Evolutionary conservation across 2,329 filamentous ascomycete species (phyloP).

Genomic region (Paraphaeosphaeria minitans): DNA sequence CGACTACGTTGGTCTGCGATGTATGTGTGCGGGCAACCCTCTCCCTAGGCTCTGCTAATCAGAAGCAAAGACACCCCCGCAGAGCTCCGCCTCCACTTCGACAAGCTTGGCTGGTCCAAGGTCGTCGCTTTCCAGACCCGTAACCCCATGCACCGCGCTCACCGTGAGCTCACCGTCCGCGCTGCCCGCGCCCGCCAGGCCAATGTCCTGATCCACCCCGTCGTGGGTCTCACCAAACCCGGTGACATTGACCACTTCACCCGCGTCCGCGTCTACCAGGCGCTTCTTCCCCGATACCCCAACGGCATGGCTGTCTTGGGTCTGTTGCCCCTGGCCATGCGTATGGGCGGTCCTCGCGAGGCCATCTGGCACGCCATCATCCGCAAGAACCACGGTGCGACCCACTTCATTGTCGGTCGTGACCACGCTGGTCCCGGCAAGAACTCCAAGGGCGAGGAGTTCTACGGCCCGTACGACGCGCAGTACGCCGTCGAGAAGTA

Average conservation of each 20-base stretch:
- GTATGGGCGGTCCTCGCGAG: constrained; percentile 97
- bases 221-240: constrained; percentile 97
- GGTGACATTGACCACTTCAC: constrained; percentile 99
- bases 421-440: constrained; percentile 98
- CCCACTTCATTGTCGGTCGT: constrained; percentile 98
- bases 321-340: constrained; percentile 94
- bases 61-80: constrained; percentile 77
- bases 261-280: constrained; percentile 97
- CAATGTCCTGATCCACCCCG: constrained; percentile 98
- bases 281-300: constrained; percentile 92
- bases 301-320: constrained; percentile 98
- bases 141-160: constrained; percentile 99
- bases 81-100: constrained; percentile 94
- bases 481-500: constrained; percentile 97
- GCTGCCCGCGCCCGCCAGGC: constrained; percentile 94
- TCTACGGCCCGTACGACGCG: constrained; percentile 98
- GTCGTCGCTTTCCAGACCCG: constrained; percentile 97
- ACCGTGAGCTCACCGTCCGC: constrained; percentile 96
- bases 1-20: constrained; percentile 96
- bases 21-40: constrained; percentile 57
- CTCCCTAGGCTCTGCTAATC: not conserved
- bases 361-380: constrained; percentile 99
- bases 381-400: constrained; percentile 98
- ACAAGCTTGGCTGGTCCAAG: constrained; percentile 98
- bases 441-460: constrained; percentile 95